Evolutionary conservation across 106 monocot genomes (phyloP).

Genomic region (Vanilla planifolia): DNA sequence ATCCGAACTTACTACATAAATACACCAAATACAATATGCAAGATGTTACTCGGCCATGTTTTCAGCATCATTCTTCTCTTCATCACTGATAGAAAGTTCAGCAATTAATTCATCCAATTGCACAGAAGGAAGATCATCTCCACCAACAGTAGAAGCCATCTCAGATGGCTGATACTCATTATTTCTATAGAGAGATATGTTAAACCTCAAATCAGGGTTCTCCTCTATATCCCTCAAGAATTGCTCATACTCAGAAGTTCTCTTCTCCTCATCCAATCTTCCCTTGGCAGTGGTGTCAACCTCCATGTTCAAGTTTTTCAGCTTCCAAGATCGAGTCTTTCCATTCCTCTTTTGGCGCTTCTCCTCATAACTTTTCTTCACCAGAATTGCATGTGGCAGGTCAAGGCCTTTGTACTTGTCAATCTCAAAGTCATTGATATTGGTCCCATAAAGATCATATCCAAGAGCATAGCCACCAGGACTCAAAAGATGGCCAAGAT

Average conservation of each 20-base stretch:
- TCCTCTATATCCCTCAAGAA: conserved; percentile 76
- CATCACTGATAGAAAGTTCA: conserved; percentile 50
- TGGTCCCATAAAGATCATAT: conserved; percentile 74
- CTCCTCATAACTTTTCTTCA: conserved; percentile 89
- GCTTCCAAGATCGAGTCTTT: conserved; percentile 66
- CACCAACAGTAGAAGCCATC: conserved; percentile 54
- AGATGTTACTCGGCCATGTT: conserved; percentile 27
- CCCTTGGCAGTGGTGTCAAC: conserved; percentile 28
- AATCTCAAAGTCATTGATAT: conserved; percentile 60
- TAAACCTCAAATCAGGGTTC: conserved; percentile 62
- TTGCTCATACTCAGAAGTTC: conserved; percentile 54
- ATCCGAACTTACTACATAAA: conserved; percentile 2
- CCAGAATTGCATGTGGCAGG: conserved; percentile 45
- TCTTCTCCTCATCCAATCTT: conserved; percentile 58
- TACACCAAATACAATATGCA: neutral
- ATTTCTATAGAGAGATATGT: conserved; percentile 65
- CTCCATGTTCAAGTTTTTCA: conserved; percentile 71
- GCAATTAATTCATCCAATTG: conserved; percentile 68
- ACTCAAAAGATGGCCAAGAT: conserved; percentile 68
- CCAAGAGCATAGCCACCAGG: conserved; percentile 78
- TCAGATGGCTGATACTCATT: conserved; percentile 60
- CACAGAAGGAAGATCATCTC: conserved; percentile 47
- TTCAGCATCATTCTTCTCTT: conserved; percentile 7
- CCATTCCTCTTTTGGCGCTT: conserved; percentile 34
- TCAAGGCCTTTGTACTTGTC: conserved; percentile 55